Conservation (phyloP, 768 basidiomycete genomes). For the Calocybe cyanea region DNA sequence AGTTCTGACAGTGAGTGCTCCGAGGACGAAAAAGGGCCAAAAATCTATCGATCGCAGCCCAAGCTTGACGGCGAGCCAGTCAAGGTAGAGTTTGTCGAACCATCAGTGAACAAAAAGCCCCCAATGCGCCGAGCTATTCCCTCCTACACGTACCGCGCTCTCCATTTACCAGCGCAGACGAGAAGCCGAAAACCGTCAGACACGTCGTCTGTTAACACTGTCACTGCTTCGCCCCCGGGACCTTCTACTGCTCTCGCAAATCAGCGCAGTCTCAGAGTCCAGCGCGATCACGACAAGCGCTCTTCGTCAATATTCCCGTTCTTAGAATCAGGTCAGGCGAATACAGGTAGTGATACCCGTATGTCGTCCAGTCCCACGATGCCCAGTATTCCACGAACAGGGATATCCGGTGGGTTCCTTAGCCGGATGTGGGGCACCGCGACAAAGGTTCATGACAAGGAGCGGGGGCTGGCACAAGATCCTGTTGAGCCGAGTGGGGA, state of each 20-base stretch:
- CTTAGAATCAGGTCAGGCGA: neutral
- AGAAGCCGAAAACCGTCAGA: constrained; percentile 44
- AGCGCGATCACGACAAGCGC: constrained; percentile 20
- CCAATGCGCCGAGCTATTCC: constrained; percentile 47
- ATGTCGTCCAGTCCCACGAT: constrained; percentile 35
- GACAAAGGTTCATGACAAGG: constrained; percentile 25
- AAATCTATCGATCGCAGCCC: constrained; percentile 28
- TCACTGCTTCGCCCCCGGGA: constrained; percentile 29
- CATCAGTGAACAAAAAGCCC: constrained; percentile 30
- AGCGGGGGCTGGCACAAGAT: constrained; percentile 12
- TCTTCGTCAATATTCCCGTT: constrained; percentile 20
- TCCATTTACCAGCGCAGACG: constrained; percentile 22
- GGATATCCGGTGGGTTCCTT: constrained; percentile 48
- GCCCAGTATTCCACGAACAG: constrained; percentile 28
- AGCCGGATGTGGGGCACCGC: constrained; percentile 76
- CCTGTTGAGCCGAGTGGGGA: constrained; percentile 12
- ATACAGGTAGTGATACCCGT: constrained; percentile 3
- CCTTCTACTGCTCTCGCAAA: constrained; percentile 16
- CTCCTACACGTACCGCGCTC: constrained; percentile 34
- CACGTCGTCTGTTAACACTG: constrained; percentile 48
- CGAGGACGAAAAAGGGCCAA: constrained; percentile 31
- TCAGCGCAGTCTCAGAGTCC: constrained; percentile 8
- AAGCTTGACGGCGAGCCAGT: constrained; percentile 22
- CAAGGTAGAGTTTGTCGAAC: constrained; percentile 17
- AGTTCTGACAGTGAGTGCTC: constrained; percentile 50